Evolutionary conservation across 257 asterid species (phyloP), one percentile per base, ranked within the genome.

Genomic region (Solanum megistacrolobum): DNA sequence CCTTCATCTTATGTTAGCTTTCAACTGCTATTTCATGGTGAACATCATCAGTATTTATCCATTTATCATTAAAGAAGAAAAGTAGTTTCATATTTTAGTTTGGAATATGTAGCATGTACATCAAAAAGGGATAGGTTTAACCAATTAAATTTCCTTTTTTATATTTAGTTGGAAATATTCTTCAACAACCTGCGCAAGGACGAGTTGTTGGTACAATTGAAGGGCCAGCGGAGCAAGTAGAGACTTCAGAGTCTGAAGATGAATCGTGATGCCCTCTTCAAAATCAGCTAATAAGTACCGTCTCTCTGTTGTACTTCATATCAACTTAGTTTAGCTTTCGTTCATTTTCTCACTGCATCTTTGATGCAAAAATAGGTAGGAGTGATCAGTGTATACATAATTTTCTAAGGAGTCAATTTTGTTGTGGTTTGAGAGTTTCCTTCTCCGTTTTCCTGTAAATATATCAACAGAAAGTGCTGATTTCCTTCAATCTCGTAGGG

Each of bases 161-260:
- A 85, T 31, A 85, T n/a, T 55, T 88, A 86, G 93, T 92, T 89
- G 90, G 88, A 84, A 93, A 87, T 74, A 66, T 92, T 81, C 88
- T 87, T 86, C 94, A 66, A 55, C 94, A 60, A 55, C 98, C 98
- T 2, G 92, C 91, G 71, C 92, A 86, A 89, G 89, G 91, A 35
- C 94, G 76, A 65, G 90, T 9, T n/a, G 71, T 72, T 85, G 88
- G 91, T 68, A 88, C 93, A 76, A 90, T 92, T 60, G 98, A 89
- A 93, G 95, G 93, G 55, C 93, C 92, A 84, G 86, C 39, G 6
- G 71, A 81, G 11, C 85, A 46, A 81, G 85, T 29, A 20, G 94
- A 92, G 87, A 89, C 92, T 89, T 93, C 98, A 75, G 98, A 91
- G 36, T 90, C 93, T 11, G 95, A 93, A 20, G 89, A 89, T 46